Evolutionary conservation across 116 monocot genomes (phyloP), one percentile per base, ranked within the genome.

Genomic region (Dioscorea cayenensis): DNA sequence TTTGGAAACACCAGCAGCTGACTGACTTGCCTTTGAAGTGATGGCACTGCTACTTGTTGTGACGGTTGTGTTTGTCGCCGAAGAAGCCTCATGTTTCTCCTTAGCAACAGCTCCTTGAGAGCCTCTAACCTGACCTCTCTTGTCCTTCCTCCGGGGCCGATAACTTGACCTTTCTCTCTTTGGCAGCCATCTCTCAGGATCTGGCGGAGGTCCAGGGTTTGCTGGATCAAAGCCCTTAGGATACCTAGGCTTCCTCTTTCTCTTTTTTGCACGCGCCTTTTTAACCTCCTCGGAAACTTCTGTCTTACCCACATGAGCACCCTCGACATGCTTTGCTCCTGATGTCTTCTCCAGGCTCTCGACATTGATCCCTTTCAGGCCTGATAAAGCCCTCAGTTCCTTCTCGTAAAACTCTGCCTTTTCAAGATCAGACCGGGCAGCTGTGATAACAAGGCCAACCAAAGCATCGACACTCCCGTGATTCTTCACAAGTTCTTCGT

Each of bases 101-200:
- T 81, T 76, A 21, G 59, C 75, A 22, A 99, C 94, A 36, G 99
- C 78, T 55, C 90, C 90, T 70, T 99, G 94, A 48, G 99, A 87
- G 22, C 99, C 94, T 72, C 91, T 88, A 51, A 93, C 64, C 71
- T 90, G 92, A 63, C 37, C 81, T 68, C 99, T 93, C 85, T 90
- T 99, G 69, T 99, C 97, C 77, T 93, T 99, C 83, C 92, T 87
- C 80, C 81, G 93, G 1, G 97, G 93, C 75, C 83, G 79, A 49
- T 93, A 99, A 60, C 71, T 99, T 9, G 97, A 99, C 28, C 97
- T 84, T 74, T 99, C 90, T 71, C 91, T 90, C 75, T 76, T 88
- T 3, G 94, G 97, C 27, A 99, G 78, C 93, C 97, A 97, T 66
- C 97, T 93, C 69, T 97, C 97, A 0, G 93, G 97, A 43, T 93